Percentiles rank a stretch among this genome's conserved stretches.
Conservation (phyloP, 2,329 filamentous ascomycete genomes). For the Pseudogymnoascus sp. region DNA sequence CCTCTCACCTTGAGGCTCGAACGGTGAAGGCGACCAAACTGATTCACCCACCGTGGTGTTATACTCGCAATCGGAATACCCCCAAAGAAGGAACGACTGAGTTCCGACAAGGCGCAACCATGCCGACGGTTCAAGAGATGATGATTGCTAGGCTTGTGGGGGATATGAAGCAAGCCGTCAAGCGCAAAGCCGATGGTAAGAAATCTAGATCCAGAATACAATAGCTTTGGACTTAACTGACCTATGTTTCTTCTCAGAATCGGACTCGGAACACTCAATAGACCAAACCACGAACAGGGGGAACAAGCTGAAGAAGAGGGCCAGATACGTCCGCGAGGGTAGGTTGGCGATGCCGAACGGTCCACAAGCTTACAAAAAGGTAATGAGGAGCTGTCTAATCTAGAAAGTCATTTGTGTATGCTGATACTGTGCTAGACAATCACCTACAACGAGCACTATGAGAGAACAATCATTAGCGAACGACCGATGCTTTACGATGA, state of each 20-base stretch:
- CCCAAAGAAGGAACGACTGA: neutral
- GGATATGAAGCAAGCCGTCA: constrained; percentile 60
- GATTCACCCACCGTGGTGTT: neutral
- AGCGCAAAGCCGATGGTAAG: constrained; percentile 54
- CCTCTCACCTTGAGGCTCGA: neutral
- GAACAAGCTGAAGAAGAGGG: constrained; percentile 69
- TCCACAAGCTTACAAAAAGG: constrained; percentile 64
- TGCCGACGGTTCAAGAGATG: constrained; percentile 3
- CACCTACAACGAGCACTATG: constrained; percentile 61
- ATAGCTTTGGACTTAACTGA: constrained; percentile 17
- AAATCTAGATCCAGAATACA: neutral
- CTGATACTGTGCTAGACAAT: constrained; percentile 44
- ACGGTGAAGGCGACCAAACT: neutral
- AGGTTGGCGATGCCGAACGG: constrained; percentile 59
- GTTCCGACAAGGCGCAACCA: neutral
- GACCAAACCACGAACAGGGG: constrained; percentile 65
- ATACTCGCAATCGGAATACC: neutral
- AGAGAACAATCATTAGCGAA: constrained; percentile 63
- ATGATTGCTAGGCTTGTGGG: constrained; percentile 22
- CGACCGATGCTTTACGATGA: constrained; percentile 68
- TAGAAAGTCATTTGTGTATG: constrained; percentile 12
- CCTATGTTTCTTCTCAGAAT: constrained; percentile 44
- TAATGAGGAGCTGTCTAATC: constrained; percentile 30
- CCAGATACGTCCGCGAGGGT: constrained; percentile 62
- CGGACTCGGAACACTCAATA: constrained; percentile 68